Evolutionary conservation across 345 rosid genomes (phyloP), one percentile per base, ranked within the genome.

Genomic region (Crucihimalaya himalaica): DNA sequence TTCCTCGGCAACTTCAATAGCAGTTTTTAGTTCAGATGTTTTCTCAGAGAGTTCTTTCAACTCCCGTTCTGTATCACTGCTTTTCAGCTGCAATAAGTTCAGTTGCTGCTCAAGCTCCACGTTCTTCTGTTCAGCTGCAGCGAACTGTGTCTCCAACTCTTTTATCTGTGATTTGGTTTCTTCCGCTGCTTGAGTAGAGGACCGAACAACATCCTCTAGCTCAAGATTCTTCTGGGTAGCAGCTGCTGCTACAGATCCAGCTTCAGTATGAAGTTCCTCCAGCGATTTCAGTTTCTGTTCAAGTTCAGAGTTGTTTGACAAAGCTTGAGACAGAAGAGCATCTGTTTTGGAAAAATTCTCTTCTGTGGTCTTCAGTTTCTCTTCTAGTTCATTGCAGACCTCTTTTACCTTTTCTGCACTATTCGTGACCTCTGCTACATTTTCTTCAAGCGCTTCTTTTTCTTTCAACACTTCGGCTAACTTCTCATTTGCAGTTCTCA

Each of bases 91-190:
- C 34, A 82, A 74, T 37, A 83, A 35, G 80, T 80, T 89, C 53
- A 86, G 55, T 67, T 87, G 90, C 76, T 86, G 85, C 76, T 95
- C 90, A 70, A 92, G 86, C 86, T 90, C 96, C 65, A 82, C 81
- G 27, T 77, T 92, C 84, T 75, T 87, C 81, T 89, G 88, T 78
- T 90, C 96, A 34, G 86, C 84, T 47, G 88, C 90, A 58, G 80
- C 62, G 64, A 86, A 79, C 43, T 78, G 83, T 8, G 74, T 58
- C 81, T 95, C 94, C 37, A 88, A 85, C 82, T 88, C 97, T 76
- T 86, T 81, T 71, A 87, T 43, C 79, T 83, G 85, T 47, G 84
- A 68, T 59, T 85, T 83, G 72, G 93, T 84, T 69, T 82, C 86
- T 72, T 92, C 92, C 59, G 86, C 89, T 70, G 82, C 88, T 78